Conservation (phyloP, 176 grass and related monocot genomes). For the Oryza glaberrima region DNA sequence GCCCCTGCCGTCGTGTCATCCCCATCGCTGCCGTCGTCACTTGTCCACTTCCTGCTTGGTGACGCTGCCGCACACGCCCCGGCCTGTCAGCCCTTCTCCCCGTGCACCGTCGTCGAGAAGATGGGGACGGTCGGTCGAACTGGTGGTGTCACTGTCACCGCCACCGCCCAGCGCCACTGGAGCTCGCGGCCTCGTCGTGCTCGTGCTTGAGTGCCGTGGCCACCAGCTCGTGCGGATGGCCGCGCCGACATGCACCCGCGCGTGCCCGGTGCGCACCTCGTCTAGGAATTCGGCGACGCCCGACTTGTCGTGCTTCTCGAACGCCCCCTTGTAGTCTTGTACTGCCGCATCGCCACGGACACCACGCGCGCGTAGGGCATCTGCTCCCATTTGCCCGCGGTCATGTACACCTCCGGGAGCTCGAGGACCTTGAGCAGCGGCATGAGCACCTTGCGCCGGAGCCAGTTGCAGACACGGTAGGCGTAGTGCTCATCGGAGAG, state of each 20-base stretch:
- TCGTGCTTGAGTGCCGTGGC: not conserved
- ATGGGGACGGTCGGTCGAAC: too few relatives aligned
- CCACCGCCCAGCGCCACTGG: slow-evolving; percentile 26
- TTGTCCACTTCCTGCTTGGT: slow-evolving; percentile 52
- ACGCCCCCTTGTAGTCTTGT: slow-evolving; percentile 11
- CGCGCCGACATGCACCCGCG: not conserved
- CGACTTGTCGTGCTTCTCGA: slow-evolving; percentile 55
- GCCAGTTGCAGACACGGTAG: slow-evolving; percentile 49
- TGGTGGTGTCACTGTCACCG: not conserved
- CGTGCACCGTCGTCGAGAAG: too few relatives aligned
- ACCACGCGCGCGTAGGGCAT: not conserved
- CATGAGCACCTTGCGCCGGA: slow-evolving; percentile 51
- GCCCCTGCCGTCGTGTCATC: slow-evolving; percentile 4
- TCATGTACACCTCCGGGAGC: slow-evolving; percentile 71
- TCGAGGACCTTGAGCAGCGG: slow-evolving; percentile 53
- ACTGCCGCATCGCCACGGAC: not conserved
- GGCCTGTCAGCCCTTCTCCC: too few relatives aligned
- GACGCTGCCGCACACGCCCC: too few relatives aligned
- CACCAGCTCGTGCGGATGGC: not conserved
- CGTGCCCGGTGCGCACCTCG: not conserved
- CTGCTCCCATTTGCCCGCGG: slow-evolving; percentile 11
- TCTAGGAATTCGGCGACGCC: not conserved
- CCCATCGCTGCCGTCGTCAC: slow-evolving; percentile 33
- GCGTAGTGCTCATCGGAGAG: slow-evolving; percentile 55
- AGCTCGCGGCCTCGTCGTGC: not conserved